Conservation (phyloP, 345 rosid genomes). For the Ricinus communis region DNA sequence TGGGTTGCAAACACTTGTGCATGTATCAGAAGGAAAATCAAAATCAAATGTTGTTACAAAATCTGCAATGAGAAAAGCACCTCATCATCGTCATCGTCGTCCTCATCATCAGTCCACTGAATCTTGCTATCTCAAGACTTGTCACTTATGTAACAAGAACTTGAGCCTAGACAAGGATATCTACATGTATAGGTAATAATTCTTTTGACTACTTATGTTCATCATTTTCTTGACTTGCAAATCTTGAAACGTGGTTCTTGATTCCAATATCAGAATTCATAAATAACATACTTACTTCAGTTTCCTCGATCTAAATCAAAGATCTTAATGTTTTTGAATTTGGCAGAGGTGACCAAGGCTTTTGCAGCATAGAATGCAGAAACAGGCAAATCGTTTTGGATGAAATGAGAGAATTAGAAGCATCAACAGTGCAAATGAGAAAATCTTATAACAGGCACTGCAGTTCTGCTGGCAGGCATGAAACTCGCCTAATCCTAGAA, state of each 20-base stretch:
- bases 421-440: conserved; percentile 38
- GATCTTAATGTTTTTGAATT: background rate
- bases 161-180: conserved; percentile 58
- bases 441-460: conserved; percentile 35
- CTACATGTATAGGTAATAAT: conserved; percentile 75
- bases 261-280: no score
- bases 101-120: conserved; percentile 7
- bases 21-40: conserved; percentile 13
- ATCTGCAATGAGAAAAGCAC: conserved; percentile 30
- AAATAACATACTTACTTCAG: no score
- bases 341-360: conserved; percentile 76
- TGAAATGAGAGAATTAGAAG: conserved; percentile 55
- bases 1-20: conserved; percentile 57
- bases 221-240: no score
- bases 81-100: background rate
- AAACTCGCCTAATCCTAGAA: conserved; percentile 33
- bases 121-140: conserved; percentile 54
- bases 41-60: conserved; percentile 45
- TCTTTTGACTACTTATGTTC: background rate
- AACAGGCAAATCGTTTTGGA: conserved; percentile 60
- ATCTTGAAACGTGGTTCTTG: no score
- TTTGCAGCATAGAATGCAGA: conserved; percentile 74
- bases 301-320: no score
- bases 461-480: conserved; percentile 34
- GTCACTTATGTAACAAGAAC: conserved; percentile 54